A percentile compares a stretch with the other conserved stretches of the same genome.
Conservation (phyloP, 768 basidiomycete species). For the Rhodotorula diobovata region DNA sequence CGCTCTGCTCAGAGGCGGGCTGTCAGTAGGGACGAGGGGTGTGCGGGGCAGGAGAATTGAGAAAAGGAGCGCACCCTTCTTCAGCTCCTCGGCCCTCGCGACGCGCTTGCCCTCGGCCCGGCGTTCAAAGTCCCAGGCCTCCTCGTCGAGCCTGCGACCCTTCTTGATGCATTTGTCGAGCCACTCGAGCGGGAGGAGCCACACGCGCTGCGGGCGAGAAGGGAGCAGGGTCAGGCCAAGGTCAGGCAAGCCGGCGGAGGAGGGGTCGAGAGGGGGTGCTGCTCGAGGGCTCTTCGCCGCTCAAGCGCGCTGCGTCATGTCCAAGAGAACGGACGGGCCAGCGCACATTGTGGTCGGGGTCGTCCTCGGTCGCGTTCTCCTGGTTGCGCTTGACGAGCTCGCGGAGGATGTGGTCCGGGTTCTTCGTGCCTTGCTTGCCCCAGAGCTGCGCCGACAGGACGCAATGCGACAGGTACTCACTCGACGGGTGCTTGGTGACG, state of each 20-base stretch:
- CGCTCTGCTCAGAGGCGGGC: not conserved
- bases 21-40: rapidly evolving
- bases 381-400: not conserved
- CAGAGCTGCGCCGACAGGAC: not conserved
- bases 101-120: not conserved
- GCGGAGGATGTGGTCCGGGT: not conserved
- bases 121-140: constrained; percentile 4
- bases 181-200: constrained; percentile 9
- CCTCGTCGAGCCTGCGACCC: not conserved
- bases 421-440: not conserved
- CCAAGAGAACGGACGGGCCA: too few species aligned
- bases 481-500: not conserved
- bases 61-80: not conserved
- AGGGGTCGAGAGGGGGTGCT: too few species aligned
- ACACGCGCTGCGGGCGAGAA: constrained; percentile 4
- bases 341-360: constrained; percentile 7
- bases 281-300: too few species aligned
- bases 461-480: too few species aligned
- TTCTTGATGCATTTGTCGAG: not conserved
- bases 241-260: not conserved
- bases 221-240: not conserved
- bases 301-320: too few species aligned
- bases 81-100: not conserved
- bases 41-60: not conserved
- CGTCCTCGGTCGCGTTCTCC: constrained; percentile 4